These are phyloP conservation scores for Perilla frutescens DNA, from an alignment of 257 asterid species.

Conservation along the genomic window DNA sequence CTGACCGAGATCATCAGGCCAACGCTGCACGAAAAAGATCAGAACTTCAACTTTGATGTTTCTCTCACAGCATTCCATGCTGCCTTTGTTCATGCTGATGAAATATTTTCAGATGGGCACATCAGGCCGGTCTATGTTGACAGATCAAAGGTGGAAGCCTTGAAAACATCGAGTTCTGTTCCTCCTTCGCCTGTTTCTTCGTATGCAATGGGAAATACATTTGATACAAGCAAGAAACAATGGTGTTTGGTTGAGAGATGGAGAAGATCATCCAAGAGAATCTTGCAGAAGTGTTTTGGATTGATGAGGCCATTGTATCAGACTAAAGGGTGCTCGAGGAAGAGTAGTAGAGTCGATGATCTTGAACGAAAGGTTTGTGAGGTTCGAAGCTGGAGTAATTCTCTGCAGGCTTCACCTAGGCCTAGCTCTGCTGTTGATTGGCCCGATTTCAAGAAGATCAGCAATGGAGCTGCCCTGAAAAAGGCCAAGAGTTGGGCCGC, in stretches of 20 bases:
- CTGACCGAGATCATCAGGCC: conserved; percentile 32
- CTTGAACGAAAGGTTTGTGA: conserved; percentile 53
- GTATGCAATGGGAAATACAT: conserved; percentile 1
- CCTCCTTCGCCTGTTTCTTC: conserved; percentile 48
- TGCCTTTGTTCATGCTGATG: conserved; percentile 61
- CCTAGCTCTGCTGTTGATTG: conserved; percentile 35
- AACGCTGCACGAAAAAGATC: conserved; percentile 33
- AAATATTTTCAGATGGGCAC: conserved; percentile 61
- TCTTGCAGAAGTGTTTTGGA: conserved; percentile 44
- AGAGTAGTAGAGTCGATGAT: conserved; percentile 52
- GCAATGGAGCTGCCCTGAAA: conserved; percentile 25
- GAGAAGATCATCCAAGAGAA: conserved; percentile 43
- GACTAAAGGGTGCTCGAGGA: conserved; percentile 41
- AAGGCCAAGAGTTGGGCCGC: conserved; percentile 45
- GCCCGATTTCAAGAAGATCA: conserved; percentile 27
- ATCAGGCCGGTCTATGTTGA: conserved; percentile 51
- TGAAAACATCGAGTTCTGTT: conserved; percentile 28
- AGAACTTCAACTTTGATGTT: conserved; percentile 56
- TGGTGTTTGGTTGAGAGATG: conserved; percentile 32
- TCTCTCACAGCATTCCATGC: conserved; percentile 41
- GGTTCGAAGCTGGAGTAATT: conserved; percentile 44
- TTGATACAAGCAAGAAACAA: not conserved
- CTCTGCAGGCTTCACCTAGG: conserved; percentile 45
- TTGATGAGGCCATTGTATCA: conserved; percentile 42
- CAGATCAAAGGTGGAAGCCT: conserved; percentile 6